Evolutionary conservation across 768 basidiomycete genomes (phyloP).

Genomic region (Boletus bicolor): DNA sequence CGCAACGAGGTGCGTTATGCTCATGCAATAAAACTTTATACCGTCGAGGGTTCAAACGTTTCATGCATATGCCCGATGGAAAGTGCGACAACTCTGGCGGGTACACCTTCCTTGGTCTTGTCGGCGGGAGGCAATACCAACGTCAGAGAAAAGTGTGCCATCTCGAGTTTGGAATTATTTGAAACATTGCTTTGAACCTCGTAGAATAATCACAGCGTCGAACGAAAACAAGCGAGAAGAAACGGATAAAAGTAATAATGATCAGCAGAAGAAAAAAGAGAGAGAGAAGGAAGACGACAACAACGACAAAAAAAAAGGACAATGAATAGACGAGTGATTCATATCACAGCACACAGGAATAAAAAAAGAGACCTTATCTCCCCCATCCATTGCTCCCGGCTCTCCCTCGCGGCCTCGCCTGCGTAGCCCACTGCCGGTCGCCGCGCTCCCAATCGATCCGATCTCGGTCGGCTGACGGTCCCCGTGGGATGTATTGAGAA

Average conservation of each 20-base stretch:
- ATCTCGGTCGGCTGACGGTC: conserved; percentile 52
- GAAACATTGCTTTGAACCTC: conserved; percentile 8
- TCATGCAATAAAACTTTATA: conserved; percentile 13
- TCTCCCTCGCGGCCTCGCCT: conserved; percentile 30
- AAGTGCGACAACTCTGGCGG: no score
- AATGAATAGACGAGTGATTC: conserved; percentile 3
- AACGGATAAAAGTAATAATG: conserved; percentile 32
- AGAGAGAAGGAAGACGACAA: background rate
- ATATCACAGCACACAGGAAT: conserved; percentile 12
- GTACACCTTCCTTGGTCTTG: conserved; percentile 1
- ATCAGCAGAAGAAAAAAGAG: conserved; percentile 19
- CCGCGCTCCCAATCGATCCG: conserved; percentile 44
- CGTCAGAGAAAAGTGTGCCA: background rate
- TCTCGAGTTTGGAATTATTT: background rate
- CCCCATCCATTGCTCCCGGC: conserved; percentile 38
- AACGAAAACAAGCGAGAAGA: conserved; percentile 5
- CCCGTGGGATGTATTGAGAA: conserved; percentile 43
- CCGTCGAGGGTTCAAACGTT: conserved; percentile 9
- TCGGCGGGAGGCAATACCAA: background rate
- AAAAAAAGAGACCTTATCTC: conserved; percentile 18
- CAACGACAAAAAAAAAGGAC: background rate
- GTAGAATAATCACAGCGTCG: conserved; percentile 5
- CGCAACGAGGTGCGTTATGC: background rate
- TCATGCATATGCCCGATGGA: background rate
- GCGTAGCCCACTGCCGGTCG: conserved; percentile 34